Evolutionary conservation across 2,329 filamentous ascomycete genomes (phyloP), one percentile per base, ranked within the genome.

Genomic region (Curvularia sp.): DNA sequence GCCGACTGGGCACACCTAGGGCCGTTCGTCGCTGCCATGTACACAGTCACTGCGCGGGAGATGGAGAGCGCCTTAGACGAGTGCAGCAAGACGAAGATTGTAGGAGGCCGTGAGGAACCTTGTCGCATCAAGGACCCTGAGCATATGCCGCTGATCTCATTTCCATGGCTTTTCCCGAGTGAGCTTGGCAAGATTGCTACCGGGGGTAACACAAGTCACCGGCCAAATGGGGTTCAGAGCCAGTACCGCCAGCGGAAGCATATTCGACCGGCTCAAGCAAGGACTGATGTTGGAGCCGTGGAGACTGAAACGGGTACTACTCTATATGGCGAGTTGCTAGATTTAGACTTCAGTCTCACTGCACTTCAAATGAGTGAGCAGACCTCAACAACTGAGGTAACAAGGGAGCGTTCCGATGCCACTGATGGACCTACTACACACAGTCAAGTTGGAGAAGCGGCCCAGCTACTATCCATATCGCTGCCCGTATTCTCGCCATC

Each of bases 121-220:
- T 41, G 72, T 12, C 73, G 77, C 22, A 73, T 71, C 20, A 77
- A 78, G 70, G 78, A 76, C 10, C 69, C 81, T 2, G 80, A 80
- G 8, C 90, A 80, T 2, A 89, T 93, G 83, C 94, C 95, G 0
- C 80, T 98, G 8, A 95, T 97, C 67, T 95, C 89, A 58, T 98
- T 97, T 68, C 94, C 95, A 0, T 99, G 95, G 95, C 81, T 98
- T 1, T 96, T 98, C 63, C 83, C 88, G 12, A 83, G 84, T 44
- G 85, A 92, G 58, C 81, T 96, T 4, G 88, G 89, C 1, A 83
- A 83, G 48, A 88, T 96, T 66, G 90, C 89, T 1, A 86, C 78
- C 26, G 76, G 72, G 46, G 62, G 55, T 31, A 31, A 7, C 18
- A 35, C 31, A 13, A 31, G 22, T 8, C 49, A 47, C 24, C 53